These are phyloP conservation scores for Glycine soja DNA, from an alignment of 306 rosid genomes.

Conservation along the genomic window DNA sequence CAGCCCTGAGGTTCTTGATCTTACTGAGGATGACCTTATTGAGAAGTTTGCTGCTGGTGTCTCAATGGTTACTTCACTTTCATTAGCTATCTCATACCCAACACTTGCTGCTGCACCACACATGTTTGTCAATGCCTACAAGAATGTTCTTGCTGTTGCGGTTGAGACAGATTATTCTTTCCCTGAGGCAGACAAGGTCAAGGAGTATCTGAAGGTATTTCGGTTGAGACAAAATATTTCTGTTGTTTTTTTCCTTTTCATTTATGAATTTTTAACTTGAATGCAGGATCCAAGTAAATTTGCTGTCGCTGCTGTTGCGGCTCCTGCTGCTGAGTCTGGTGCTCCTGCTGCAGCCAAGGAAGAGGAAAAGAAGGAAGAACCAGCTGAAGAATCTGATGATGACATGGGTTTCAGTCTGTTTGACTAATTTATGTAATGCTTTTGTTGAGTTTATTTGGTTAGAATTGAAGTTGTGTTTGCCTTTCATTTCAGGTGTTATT, in stretches of 20 bases:
- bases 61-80: conserved; percentile 74
- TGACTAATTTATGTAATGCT: conserved; percentile 23
- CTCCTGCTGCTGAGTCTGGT: conserved; percentile 37
- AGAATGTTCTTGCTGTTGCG: conserved; percentile 73
- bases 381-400: conserved; percentile 62
- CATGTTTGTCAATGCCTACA: conserved; percentile 80
- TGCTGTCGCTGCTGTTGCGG: conserved; percentile 53
- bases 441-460: background rate
- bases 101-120: conserved; percentile 94
- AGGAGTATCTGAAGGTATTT: conserved; percentile 79
- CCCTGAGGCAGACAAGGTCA: conserved; percentile 80
- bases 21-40: conserved; percentile 80
- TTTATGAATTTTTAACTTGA: background rate
- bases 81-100: conserved; percentile 80
- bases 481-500: background rate
- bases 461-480: background rate
- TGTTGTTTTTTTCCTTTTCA: background rate
- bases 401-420: conserved; percentile 53
- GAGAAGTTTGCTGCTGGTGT: conserved; percentile 81
- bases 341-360: conserved; percentile 58
- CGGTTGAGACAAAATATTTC: too few relatives aligned
- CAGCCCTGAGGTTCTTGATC: conserved; percentile 87
- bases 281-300: conserved; percentile 69
- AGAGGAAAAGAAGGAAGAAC: conserved; percentile 77
- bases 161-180: conserved; percentile 71